Evolutionary conservation across 1,284 basidiomycete genomes (phyloP), one percentile per base, ranked within the genome.

Genomic region (Grifola frondosa): DNA sequence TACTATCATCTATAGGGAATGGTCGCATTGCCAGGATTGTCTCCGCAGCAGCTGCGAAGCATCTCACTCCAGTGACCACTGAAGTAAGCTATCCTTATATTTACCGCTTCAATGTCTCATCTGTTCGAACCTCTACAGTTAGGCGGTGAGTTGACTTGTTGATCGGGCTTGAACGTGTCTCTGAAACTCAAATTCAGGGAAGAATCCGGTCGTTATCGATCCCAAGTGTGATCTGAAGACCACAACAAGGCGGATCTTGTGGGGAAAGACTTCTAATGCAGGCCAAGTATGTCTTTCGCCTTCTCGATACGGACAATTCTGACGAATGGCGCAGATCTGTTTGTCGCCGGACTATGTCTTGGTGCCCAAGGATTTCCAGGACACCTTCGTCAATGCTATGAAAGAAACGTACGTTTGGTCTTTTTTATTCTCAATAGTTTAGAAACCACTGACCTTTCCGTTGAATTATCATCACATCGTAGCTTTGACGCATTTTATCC

Each of bases 131-230:
- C 71, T 15, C 17, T 11, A 15, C n/a, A 46, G 44, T 38, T 46
- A 9, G 44, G 82, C 42, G 39, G 44, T 39, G 29, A 11, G 33
- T 35, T 20, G 1, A 21, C n/a, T n/a, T n/a, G 21, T 17, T 15
- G 26, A 10, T 11, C 68, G 42, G 62, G 73, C 71, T 28, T 70
- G 6, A 19, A 11, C 24, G 11, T 2, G 7, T 6, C 24, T 10
- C n/a, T 37, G 13, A 28, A 3, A 13, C 6, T 20, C 4, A 15
- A 5, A 11, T 21, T 21, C 28, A 56, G 89, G 91, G 37, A 96
- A 96, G 68, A 88, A 82, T 10, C 93, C 93, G 3, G 86, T 84
- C 10, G 76, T 94, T 53, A 69, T 96, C 35, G 87, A 93, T 58
- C 71, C 85, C 1, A 74, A 71, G 34, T 77, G 75, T 51, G 79